phyloP scores from a whole-genome alignment of 768 basidiomycete genomes.

The Suillus variegatus region DNA sequence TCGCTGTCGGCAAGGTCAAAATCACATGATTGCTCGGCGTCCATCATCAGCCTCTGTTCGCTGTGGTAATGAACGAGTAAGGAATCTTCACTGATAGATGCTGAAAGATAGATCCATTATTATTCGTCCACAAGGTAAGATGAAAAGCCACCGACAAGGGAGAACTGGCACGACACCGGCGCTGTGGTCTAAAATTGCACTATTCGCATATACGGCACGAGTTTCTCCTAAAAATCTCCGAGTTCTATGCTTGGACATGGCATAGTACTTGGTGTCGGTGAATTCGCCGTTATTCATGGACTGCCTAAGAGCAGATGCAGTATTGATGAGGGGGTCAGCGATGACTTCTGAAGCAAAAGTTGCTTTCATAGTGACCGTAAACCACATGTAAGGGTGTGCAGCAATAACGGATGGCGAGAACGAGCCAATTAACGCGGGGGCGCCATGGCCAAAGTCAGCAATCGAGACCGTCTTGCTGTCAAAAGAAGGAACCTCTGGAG shows the following conservation, averaged over 20 bases:
- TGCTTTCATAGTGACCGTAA: constrained; percentile 22
- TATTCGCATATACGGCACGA: constrained; percentile 26
- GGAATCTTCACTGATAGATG: not conserved
- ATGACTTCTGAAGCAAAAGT: constrained; percentile 7
- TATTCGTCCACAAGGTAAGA: not conserved
- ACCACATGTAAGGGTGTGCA: too few species aligned
- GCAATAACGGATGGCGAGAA: constrained; percentile 16
- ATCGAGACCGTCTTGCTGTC: constrained; percentile 20
- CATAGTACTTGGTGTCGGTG: constrained; percentile 31
- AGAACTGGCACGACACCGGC: not conserved
- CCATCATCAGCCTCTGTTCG: too few species aligned
- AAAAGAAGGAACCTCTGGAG: constrained; percentile 8
- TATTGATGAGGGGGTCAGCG: constrained; percentile 18
- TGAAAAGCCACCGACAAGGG: not conserved
- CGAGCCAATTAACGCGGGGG: constrained; percentile 24
- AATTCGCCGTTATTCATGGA: constrained; percentile 29
- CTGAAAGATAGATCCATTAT: not conserved
- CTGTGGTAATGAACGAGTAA: too few species aligned
- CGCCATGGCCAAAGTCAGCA: constrained; percentile 27
- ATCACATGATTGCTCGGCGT: not conserved
- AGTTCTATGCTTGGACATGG: constrained; percentile 20
- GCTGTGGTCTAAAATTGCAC: not conserved
- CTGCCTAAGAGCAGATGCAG: constrained; percentile 20
- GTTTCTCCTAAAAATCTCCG: constrained; percentile 19
- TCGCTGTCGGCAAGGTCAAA: constrained; percentile 21